A percentile compares a stretch with the other conserved stretches of the same genome.
Evolutionary conservation across 805 yeast species (phyloP).

Genomic region (Wickerhamiella nectarea): DNA sequence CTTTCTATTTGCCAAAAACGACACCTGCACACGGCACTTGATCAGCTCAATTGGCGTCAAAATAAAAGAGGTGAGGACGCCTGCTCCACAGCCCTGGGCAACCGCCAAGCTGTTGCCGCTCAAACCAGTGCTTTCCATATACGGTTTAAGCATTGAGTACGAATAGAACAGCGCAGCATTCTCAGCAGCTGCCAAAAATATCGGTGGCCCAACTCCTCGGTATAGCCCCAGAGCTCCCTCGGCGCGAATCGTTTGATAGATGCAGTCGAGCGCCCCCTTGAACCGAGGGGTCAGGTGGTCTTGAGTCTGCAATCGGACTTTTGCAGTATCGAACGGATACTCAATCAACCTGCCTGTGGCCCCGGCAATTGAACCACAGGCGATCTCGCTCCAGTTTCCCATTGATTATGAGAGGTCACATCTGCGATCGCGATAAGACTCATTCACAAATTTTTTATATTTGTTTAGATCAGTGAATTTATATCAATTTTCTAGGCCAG

Average conservation of each 20-base stretch:
- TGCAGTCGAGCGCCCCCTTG: conserved; percentile 51
- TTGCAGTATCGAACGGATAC: conserved; percentile 85
- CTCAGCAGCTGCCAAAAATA: conserved; percentile 83
- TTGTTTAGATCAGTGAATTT: no score
- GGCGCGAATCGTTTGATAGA: conserved; percentile 40
- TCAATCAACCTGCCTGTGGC: conserved; percentile 73
- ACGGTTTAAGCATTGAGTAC: conserved; percentile 17
- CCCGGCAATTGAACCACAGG: conserved; percentile 44
- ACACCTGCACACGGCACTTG: conserved; percentile 77
- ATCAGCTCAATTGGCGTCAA: conserved; percentile 86
- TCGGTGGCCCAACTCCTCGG: conserved; percentile 65
- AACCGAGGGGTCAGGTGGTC: conserved; percentile 34
- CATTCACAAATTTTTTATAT: no score
- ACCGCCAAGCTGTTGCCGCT: conserved; percentile 33
- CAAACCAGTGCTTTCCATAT: conserved; percentile 8
- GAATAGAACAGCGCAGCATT: conserved; percentile 61
- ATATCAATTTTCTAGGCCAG: no score
- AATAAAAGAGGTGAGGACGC: conserved; percentile 67
- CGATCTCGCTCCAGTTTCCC: conserved; percentile 13
- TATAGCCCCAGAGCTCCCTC: conserved; percentile 78
- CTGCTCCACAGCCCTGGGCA: conserved; percentile 67
- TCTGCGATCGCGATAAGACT: no score
- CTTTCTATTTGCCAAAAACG: conserved; percentile 7
- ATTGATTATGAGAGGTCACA: no score
- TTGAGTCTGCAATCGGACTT: conserved; percentile 72